These are phyloP conservation scores for Globisporangium perplexum DNA, from an alignment of 352 stramenopile genomes.

Conservation along the genomic window DNA sequence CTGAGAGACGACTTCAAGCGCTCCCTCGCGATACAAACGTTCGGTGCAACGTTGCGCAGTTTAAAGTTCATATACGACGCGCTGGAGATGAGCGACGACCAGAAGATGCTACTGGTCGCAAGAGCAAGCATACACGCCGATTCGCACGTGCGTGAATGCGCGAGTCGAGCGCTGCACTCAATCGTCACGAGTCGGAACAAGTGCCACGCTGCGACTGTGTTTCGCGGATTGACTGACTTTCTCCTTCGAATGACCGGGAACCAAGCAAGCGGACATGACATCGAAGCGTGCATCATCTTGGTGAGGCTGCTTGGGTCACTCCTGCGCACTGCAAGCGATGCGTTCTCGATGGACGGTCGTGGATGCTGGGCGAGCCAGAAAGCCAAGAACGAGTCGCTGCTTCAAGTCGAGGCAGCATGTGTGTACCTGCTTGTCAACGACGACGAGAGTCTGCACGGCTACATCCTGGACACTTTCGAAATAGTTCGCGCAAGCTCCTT, in stretches of 20 bases:
- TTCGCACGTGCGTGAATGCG: conserved; percentile 27
- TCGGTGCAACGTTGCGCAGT: conserved; percentile 30
- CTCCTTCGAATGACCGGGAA: conserved; percentile 45
- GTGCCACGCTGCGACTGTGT: conserved; percentile 22
- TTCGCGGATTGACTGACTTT: conserved; percentile 58
- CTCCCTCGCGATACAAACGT: conserved; percentile 44
- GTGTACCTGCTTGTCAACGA: conserved; percentile 58
- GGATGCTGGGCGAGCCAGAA: conserved; percentile 29
- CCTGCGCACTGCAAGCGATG: conserved; percentile 14
- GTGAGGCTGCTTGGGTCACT: conserved; percentile 27
- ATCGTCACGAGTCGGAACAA: conserved; percentile 18
- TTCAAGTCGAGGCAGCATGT: conserved; percentile 52
- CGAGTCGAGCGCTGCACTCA: conserved; percentile 25
- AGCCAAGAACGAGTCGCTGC: conserved; percentile 36
- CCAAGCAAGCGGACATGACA: conserved; percentile 18
- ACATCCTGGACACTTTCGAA: conserved; percentile 26
- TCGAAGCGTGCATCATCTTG: conserved; percentile 29
- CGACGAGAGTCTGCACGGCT: conserved; percentile 21
- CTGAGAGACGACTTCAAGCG: conserved; percentile 44
- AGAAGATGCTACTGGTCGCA: conserved; percentile 58
- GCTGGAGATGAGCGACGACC: conserved; percentile 47
- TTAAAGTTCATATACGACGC: conserved; percentile 41
- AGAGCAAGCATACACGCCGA: conserved; percentile 47
- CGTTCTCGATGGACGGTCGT: neutral
- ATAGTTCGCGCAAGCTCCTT: conserved; percentile 15